Conservation (phyloP, 176 grass and related monocot genomes). For the Musa itinerans region DNA sequence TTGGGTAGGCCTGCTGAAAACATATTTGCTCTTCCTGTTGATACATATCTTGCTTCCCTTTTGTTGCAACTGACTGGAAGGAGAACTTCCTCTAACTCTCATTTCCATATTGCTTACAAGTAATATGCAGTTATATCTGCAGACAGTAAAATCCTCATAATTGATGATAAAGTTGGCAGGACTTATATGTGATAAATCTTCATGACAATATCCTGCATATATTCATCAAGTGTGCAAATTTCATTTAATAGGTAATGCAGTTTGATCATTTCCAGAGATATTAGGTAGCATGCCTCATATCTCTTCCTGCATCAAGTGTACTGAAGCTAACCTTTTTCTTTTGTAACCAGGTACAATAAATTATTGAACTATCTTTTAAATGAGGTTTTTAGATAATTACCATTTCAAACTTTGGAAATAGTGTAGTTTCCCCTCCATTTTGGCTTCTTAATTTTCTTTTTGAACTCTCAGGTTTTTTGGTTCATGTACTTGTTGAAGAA, state of each 20-base stretch:
- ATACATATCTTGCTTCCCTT: too few species aligned
- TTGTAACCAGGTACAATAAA: too few species aligned
- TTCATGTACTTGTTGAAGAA: too few species aligned
- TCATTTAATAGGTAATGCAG: background rate
- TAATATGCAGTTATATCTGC: background rate
- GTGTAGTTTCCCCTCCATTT: too few species aligned
- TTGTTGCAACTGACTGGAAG: background rate
- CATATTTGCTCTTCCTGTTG: too few species aligned
- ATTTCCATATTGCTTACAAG: background rate
- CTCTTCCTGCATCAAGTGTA: background rate
- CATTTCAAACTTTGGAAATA: too few species aligned
- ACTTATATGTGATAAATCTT: background rate
- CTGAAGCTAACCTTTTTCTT: too few species aligned
- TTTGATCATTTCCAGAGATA: background rate
- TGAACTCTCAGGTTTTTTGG: too few species aligned
- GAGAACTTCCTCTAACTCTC: background rate
- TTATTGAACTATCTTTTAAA: too few species aligned
- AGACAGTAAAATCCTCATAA: background rate
- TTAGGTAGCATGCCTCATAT: background rate
- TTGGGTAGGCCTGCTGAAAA: too few species aligned
- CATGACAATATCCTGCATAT: background rate
- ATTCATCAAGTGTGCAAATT: background rate
- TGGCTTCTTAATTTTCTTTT: too few species aligned
- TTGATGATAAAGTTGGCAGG: background rate
- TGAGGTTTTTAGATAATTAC: too few species aligned